Evolutionary conservation across 768 basidiomycete genomes (phyloP), one percentile per base, ranked within the genome.

Genomic region (Pluteus cervinus): DNA sequence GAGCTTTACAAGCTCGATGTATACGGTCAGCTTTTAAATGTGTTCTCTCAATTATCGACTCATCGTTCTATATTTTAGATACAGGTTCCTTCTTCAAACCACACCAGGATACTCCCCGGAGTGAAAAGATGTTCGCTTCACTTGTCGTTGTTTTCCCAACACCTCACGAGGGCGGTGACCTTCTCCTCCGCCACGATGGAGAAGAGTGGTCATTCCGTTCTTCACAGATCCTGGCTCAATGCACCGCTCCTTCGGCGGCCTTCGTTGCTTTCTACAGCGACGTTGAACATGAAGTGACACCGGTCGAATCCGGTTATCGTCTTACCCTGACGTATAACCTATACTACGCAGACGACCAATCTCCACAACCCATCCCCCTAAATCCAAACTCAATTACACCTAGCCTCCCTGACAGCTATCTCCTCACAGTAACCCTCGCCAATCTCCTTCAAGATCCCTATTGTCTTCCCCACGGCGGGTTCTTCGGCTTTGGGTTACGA

Each of bases 101-200:
- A 1, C 74, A 74, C 44, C 57, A 65, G 26, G 75, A 75, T 40
- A 73, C 73, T 0, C 71, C 69, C 4, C 63, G 65, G 5, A 47
- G 54, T 6, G 54, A 58, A 7, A 46, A 48, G 17, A 74, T 75
- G 65, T 67, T 78, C 25, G 74, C 69, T 1, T 75, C 75, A 1
- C 60, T 79, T 7, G 65, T 76, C 1, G 44, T 76, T 23, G 60
- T 70, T n/a, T 62, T 73, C 34, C 74, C 74, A 11, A 66, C 66
- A 1, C 16, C 45, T 0, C 66, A 76, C 43, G 55, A 68, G 38
- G 73, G 73, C 1, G 75, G 73, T 3, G 49, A 53, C n/a, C 59
- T 73, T 12, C 34, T 57, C 2, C 52, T 78, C 1, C 60, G 57
- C 11, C 56, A 63, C 23, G 39, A 33, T 7, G 55, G 49, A 8